Percentiles rank a stretch among this genome's conserved stretches.
These are phyloP conservation scores for Plasmodium vinckei DNA, from an alignment of 169 alveolate genomes.

Conservation along the genomic window DNA sequence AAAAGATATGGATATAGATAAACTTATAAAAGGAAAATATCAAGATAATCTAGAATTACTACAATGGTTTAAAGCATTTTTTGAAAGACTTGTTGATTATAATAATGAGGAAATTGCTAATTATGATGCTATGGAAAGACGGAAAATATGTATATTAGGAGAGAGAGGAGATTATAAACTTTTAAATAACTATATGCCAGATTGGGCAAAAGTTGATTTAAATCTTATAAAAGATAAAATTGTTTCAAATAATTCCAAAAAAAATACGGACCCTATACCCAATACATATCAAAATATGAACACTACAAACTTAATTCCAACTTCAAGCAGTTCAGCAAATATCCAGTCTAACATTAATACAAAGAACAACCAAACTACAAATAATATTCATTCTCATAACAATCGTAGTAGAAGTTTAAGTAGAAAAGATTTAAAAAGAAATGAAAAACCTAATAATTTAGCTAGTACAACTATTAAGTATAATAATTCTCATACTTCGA, in stretches of 20 bases:
- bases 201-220: conserved; percentile 76
- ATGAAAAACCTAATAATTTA: neutral
- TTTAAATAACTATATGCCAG: conserved; percentile 49
- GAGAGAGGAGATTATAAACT: conserved; percentile 78
- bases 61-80: conserved; percentile 98
- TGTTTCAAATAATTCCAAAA: conserved; percentile 42
- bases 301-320: neutral
- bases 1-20: conserved; percentile 94
- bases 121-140: conserved; percentile 89
- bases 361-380: neutral
- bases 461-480: neutral
- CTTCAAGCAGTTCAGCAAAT: conserved; percentile 16
- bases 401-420: conserved; percentile 8
- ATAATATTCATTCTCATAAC: neutral
- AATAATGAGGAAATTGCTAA: conserved; percentile 79
- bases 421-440: neutral
- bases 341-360: conserved; percentile 1
- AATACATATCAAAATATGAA: conserved; percentile 7
- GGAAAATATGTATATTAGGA: conserved; percentile 78
- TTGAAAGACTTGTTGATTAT: conserved; percentile 88
- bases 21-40: conserved; percentile 93
- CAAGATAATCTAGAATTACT: conserved; percentile 97
- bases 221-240: conserved; percentile 71
- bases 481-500: neutral
- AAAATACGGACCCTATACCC: conserved; percentile 14